Base-by-base conservation (phyloP, 2,329 filamentous ascomycete species). In the Clonostachys rhizophaga region DNA sequence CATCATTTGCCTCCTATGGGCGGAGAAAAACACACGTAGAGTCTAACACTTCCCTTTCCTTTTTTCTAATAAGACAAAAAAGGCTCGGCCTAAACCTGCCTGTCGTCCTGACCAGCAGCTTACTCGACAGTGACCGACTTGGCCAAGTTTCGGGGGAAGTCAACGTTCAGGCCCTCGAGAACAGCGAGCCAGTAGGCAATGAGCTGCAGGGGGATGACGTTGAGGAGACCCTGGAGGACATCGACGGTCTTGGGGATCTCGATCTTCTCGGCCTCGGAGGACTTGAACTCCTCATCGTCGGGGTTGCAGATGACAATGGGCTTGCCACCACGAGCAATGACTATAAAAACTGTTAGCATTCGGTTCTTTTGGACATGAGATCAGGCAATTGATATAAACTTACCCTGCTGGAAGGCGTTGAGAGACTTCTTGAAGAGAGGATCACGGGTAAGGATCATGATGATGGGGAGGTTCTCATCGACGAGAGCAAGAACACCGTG, bases 101-200 rank as follows among this genome's bases (percentile, higher is more conserved):
- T 30, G 24, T 30, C 24, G 24, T 30, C 24, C 24, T 30, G 24
- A 30, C 36, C 36, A n/a, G 36, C 36, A 47, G 14, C 64, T 78
- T 92, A 99, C 83, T 99, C 94, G 58, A 99, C 94, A 54, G 94
- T 99, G 55, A 99, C 94, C 54, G 91, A 96, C 84, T 99, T 99
- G 69, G 94, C 94, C 74, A 99, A 75, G 78, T 99, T 99, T 63
- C 94, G 87, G 49, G 94, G 94, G 83, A 97, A 97, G 68, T 99
- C 94, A 50, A 99, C 94, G 67, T 99, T 97, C 56, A 96, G 78
- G 45, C 91, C 92, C 76, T 96, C 94, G 56, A 87, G 87, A 60
- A 99, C 92, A 47, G 94, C 94, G 55, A 99, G 84, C 92, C 94
- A 97, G 81, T 99, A 99, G 50, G 94, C 89, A 75, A 99, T 96